Evolutionary conservation across 2,329 filamentous ascomycete genomes (phyloP).

Genomic region (Paraphoma sp.): DNA sequence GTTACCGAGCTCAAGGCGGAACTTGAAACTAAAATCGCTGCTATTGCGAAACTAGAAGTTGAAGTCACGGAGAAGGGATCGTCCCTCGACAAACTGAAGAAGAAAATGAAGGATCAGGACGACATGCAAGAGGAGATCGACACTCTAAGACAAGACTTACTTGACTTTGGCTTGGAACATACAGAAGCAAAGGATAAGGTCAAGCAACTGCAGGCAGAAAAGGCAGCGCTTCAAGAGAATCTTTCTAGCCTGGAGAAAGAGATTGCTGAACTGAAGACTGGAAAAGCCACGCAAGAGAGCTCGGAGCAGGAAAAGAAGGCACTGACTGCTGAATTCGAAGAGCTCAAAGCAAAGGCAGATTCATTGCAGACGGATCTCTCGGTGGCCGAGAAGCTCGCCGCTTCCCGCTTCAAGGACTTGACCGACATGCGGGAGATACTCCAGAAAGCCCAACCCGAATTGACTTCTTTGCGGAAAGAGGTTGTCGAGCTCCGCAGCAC

Average conservation of each 20-base stretch:
- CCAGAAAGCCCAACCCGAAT: conserved; percentile 84
- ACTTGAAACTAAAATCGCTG: conserved; percentile 42
- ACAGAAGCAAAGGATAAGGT: conserved; percentile 80
- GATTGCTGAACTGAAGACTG: conserved; percentile 63
- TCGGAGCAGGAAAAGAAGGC: conserved; percentile 61
- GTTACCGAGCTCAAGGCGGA: conserved; percentile 41
- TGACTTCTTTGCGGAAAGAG: conserved; percentile 79
- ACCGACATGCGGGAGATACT: conserved; percentile 79
- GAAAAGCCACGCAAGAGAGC: conserved; percentile 54
- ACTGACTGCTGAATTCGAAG: conserved; percentile 70
- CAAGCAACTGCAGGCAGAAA: conserved; percentile 74
- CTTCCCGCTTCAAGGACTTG: conserved; percentile 86
- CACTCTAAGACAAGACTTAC: conserved; percentile 77
- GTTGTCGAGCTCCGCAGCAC: conserved; percentile 74
- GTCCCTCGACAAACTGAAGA: conserved; percentile 73
- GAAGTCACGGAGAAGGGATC: conserved; percentile 64
- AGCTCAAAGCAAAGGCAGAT: conserved; percentile 72
- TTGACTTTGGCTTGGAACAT: conserved; percentile 81
- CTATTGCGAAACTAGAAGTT: conserved; percentile 40
- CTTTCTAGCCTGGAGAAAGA: conserved; percentile 76
- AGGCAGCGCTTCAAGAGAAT: conserved; percentile 66
- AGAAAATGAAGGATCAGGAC: conserved; percentile 76
- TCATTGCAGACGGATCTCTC: conserved; percentile 82
- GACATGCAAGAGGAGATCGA: conserved; percentile 86
- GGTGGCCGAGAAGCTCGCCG: conserved; percentile 84